Evolutionary conservation across 768 basidiomycete species (phyloP).

Genomic region (Lactifluus rugatus): DNA sequence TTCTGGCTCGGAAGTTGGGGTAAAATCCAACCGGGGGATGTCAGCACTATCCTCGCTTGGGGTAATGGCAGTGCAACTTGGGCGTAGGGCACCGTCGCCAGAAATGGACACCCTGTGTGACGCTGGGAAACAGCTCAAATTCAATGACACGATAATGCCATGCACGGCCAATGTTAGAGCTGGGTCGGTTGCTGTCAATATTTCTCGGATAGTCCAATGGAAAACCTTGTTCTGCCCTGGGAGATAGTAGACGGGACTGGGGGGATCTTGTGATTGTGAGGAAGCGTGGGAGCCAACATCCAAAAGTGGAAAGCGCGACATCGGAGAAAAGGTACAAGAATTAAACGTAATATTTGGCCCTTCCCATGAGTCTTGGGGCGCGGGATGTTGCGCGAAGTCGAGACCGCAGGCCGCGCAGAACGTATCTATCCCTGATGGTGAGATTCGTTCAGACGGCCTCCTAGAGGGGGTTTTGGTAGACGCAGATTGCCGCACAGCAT

Average conservation of each 20-base stretch:
- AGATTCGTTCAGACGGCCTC: not conserved
- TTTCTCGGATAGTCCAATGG: slow-evolving; percentile 15
- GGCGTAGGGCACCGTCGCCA: not conserved
- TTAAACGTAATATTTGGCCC: not conserved
- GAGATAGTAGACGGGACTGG: not conserved
- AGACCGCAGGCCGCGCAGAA: slow-evolving; percentile 14
- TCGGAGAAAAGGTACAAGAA: not conserved
- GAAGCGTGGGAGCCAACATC: not conserved
- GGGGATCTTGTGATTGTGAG: slow-evolving; percentile 1
- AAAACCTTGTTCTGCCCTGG: not conserved
- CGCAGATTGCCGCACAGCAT: slow-evolving; percentile 20
- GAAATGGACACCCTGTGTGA: not conserved
- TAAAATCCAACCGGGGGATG: not conserved
- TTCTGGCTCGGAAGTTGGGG: not conserved
- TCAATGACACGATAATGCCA: slow-evolving; percentile 2
- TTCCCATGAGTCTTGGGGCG: not conserved
- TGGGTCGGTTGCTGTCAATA: slow-evolving; percentile 26
- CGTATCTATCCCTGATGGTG: not conserved
- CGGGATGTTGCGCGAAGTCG: not conserved
- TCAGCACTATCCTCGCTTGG: not conserved
- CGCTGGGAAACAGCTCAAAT: slow-evolving; percentile 4
- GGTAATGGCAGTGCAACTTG: not conserved
- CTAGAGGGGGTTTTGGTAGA: not conserved
- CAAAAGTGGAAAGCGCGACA: slow-evolving; percentile 10
- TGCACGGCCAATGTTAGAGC: slow-evolving; percentile 22